These are phyloP conservation scores for Conidiobolus incongruus DNA, from an alignment of 371 early-diverging fungal species.

Conservation along the genomic window DNA sequence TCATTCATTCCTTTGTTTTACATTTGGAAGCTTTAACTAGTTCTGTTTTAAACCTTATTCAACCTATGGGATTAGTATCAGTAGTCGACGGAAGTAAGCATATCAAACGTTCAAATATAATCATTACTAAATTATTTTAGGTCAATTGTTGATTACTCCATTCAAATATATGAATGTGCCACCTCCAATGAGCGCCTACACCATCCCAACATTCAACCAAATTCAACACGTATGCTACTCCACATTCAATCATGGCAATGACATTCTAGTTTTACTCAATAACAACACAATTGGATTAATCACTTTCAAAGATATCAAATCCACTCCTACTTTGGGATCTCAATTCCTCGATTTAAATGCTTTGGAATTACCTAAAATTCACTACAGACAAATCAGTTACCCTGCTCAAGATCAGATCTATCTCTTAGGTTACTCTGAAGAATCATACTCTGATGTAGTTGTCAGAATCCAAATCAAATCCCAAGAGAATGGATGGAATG, in stretches of 20 bases:
- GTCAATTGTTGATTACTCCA: conserved; percentile 48
- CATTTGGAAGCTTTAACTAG: no score
- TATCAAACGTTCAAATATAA: no score
- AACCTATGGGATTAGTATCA: no score
- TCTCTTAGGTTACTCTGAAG: not conserved
- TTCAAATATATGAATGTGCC: conserved; percentile 73
- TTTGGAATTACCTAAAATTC: not conserved
- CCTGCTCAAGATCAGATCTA: not conserved
- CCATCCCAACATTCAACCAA: conserved; percentile 15
- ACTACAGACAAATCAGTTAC: not conserved
- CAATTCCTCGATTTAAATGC: no score
- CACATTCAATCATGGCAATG: conserved; percentile 28
- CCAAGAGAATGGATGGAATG: no score
- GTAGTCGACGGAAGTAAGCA: no score
- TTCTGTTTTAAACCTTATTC: not conserved
- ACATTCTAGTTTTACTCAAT: conserved; percentile 28
- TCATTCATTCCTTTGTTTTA: no score
- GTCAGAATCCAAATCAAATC: not conserved
- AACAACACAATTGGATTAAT: conserved; percentile 9
- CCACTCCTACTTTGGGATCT: conserved; percentile 8
- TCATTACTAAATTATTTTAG: not conserved
- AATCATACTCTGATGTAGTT: not conserved
- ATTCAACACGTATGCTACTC: conserved; percentile 37
- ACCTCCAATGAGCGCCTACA: conserved; percentile 68
- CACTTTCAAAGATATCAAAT: conserved; percentile 8